phyloP scores from a whole-genome alignment of 208 protist genomes.

The Trypanosoma platydactyli region DNA sequence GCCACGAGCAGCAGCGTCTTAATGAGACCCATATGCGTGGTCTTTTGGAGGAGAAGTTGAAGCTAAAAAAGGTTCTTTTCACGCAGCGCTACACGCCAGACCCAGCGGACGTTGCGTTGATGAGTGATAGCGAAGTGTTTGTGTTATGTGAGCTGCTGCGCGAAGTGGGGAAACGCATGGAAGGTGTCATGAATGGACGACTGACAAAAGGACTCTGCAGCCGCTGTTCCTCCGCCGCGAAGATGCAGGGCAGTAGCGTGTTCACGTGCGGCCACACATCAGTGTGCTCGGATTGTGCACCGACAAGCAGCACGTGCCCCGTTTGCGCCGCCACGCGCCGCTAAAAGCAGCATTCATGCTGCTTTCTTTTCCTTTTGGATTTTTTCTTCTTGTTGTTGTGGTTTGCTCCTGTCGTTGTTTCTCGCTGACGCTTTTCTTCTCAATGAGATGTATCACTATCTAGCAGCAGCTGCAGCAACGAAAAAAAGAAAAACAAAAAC shows the following conservation, averaged over 20 bases:
- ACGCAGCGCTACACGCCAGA: constrained; percentile 57
- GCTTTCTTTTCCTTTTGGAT: constrained; percentile 6
- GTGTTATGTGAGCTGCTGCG: constrained; percentile 39
- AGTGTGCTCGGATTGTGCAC: constrained; percentile 38
- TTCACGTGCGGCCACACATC: constrained; percentile 49
- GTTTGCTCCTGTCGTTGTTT: constrained; percentile 24
- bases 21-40: constrained; percentile 37
- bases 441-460: constrained; percentile 9
- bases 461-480: neutral
- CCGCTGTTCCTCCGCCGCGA: constrained; percentile 24
- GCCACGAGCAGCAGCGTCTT: constrained; percentile 9
- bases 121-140: constrained; percentile 80
- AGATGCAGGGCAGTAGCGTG: constrained; percentile 11
- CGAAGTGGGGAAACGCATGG: constrained; percentile 36
- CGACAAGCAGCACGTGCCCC: constrained; percentile 37
- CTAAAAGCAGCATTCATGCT: constrained; percentile 2
- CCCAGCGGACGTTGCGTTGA: constrained; percentile 59
- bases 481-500: too few species aligned
- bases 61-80: constrained; percentile 48
- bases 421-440: too few species aligned
- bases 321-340: constrained; percentile 48
- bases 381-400: too few species aligned
- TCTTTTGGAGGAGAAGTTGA: constrained; percentile 46
- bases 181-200: constrained; percentile 41
- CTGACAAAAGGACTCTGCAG: constrained; percentile 48